phyloP scores from a whole-genome alignment of 1,284 basidiomycete genomes.

The Tylopilus sp. region DNA sequence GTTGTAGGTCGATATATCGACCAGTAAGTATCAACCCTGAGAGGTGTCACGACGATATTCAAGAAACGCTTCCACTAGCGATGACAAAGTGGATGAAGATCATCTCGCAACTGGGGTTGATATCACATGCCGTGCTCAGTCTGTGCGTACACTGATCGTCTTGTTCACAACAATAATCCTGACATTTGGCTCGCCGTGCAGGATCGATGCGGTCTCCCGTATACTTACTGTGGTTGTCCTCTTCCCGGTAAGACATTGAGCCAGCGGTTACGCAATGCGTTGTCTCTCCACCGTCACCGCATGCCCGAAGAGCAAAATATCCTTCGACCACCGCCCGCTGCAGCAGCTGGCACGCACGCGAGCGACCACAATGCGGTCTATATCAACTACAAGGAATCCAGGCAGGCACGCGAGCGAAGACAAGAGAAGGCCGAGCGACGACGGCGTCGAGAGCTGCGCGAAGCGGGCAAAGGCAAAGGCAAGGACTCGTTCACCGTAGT shows the following conservation, averaged over 20 bases:
- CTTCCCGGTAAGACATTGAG: constrained; percentile 43
- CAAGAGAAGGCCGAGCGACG: constrained; percentile 21
- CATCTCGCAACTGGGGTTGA: constrained; percentile 45
- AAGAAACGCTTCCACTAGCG: constrained; percentile 27
- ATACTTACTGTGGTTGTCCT: constrained; percentile 51
- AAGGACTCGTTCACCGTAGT: neutral
- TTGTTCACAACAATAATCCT: neutral
- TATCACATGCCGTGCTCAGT: constrained; percentile 47
- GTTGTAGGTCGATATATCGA: constrained; percentile 40
- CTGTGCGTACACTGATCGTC: constrained; percentile 20
- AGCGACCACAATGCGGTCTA: constrained; percentile 49
- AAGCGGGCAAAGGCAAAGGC: neutral
- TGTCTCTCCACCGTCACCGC: constrained; percentile 3
- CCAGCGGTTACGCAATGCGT: constrained; percentile 27
- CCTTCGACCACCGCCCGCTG: constrained; percentile 22
- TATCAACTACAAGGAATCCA: constrained; percentile 19
- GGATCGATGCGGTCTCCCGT: constrained; percentile 42
- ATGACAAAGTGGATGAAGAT: constrained; percentile 48
- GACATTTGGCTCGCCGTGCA: neutral
- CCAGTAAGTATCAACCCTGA: constrained; percentile 35
- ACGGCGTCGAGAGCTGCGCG: constrained; percentile 10
- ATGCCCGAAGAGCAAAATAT: neutral
- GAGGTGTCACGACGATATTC: neutral
- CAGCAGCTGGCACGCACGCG: constrained; percentile 42
- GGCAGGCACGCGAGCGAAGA: constrained; percentile 21